Conservation (phyloP, 2,329 filamentous ascomycete species). For the Colletotrichum sp. region DNA sequence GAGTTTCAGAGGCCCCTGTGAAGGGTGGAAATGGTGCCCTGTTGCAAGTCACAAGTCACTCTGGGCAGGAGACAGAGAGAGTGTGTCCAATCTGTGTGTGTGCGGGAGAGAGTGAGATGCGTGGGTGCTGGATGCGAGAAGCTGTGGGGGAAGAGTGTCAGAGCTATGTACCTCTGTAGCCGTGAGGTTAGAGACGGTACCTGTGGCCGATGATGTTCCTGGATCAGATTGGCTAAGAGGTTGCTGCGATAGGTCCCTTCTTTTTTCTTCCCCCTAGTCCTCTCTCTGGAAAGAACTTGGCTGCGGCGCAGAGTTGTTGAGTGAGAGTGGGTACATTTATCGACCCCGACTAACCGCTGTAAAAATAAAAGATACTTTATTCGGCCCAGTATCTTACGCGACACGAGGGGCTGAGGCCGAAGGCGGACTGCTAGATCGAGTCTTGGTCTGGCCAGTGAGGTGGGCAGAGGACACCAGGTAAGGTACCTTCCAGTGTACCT, state of each 20-base stretch:
- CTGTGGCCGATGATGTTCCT: background rate
- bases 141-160: background rate
- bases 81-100: background rate
- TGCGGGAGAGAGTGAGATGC: background rate
- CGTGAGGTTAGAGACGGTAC: background rate
- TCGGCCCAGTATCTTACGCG: background rate
- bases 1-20: conserved; percentile 19
- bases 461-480: background rate
- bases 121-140: background rate
- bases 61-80: background rate
- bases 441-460: background rate
- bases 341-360: background rate
- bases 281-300: background rate
- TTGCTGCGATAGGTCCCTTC: background rate
- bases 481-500: background rate
- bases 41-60: background rate
- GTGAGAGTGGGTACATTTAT: background rate
- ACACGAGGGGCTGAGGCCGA: conserved; percentile 15
- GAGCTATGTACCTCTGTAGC: background rate
- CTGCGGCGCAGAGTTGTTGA: conserved; percentile 10
- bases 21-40: conserved; percentile 7
- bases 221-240: background rate
- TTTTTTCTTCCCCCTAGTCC: background rate
- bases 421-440: background rate
- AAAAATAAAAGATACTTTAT: background rate